Evolutionary conservation across 139 green algal genomes (phyloP).

Genomic region (Spirogloea muscicola): DNA sequence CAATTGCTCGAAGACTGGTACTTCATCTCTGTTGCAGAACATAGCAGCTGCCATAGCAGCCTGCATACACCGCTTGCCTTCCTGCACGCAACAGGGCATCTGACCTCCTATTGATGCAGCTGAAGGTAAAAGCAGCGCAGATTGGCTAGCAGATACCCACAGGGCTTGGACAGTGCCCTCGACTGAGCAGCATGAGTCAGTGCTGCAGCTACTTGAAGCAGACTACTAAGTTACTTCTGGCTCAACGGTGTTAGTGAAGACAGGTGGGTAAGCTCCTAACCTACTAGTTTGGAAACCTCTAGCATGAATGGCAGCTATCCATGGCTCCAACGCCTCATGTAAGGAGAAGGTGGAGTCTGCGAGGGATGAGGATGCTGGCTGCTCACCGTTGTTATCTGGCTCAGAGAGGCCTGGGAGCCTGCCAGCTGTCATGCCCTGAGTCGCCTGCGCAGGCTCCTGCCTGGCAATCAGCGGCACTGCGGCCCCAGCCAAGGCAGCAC

Average conservation of each 20-base stretch:
- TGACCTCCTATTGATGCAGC: background rate
- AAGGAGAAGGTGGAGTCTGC: background rate
- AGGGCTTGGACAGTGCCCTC: no score
- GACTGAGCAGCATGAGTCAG: no score
- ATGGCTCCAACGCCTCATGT: background rate
- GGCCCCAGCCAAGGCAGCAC: no score
- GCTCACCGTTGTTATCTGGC: conserved; percentile 18
- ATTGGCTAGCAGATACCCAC: no score
- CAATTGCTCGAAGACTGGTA: background rate
- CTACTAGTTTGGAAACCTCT: background rate
- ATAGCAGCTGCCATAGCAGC: background rate
- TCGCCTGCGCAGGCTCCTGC: no score
- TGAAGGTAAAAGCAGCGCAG: background rate
- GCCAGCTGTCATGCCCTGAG: no score
- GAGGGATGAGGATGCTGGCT: background rate
- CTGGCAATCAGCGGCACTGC: no score
- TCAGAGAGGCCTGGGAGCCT: conserved; percentile 19
- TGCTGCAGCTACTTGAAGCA: background rate
- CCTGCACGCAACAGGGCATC: background rate
- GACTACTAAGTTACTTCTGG: background rate
- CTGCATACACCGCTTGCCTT: background rate
- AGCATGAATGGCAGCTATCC: background rate
- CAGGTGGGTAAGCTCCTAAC: background rate
- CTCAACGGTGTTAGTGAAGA: background rate
- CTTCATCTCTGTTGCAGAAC: background rate